A percentile compares a stretch with the other conserved stretches of the same genome.
Evolutionary conservation across 2,329 filamentous ascomycete species (phyloP).

Genomic region (Piedraia hortae): DNA sequence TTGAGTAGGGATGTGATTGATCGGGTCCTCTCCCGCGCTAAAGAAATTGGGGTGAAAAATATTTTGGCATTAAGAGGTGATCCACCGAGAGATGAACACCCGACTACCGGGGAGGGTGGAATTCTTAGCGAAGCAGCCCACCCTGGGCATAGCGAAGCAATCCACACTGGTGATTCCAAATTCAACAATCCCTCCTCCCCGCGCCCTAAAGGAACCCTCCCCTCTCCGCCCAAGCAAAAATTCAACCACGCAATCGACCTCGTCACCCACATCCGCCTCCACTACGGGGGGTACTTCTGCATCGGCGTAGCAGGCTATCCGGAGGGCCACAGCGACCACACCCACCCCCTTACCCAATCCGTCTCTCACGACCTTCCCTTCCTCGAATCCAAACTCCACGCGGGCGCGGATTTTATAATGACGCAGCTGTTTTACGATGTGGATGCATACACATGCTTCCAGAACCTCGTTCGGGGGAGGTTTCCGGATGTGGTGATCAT

Average conservation of each 20-base stretch:
- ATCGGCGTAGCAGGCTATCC: constrained; percentile 86
- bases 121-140: constrained; percentile 76
- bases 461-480: constrained; percentile 44
- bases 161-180: too few relatives aligned
- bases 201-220: constrained; percentile 31
- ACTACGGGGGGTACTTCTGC: constrained; percentile 85
- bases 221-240: too few relatives aligned
- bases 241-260: constrained; percentile 78
- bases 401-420: constrained; percentile 94
- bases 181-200: constrained; percentile 27
- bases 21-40: constrained; percentile 69
- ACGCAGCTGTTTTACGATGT: constrained; percentile 92
- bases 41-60: constrained; percentile 71
- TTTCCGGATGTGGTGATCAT: constrained; percentile 79
- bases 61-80: constrained; percentile 81
- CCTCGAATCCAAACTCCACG: constrained; percentile 67
- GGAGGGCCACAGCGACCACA: constrained; percentile 81
- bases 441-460: constrained; percentile 54
- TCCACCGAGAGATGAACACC: constrained; percentile 58
- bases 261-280: constrained; percentile 62
- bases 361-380: constrained; percentile 48
- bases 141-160: too few relatives aligned
- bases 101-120: too few relatives aligned
- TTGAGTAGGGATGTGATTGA: constrained; percentile 76
- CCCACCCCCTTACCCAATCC: constrained; percentile 51